Percentiles rank a stretch among this genome's conserved stretches.
These are phyloP conservation scores for Curvularia spicifera DNA, from an alignment of 2,329 filamentous ascomycete genomes.

Conservation along the genomic window DNA sequence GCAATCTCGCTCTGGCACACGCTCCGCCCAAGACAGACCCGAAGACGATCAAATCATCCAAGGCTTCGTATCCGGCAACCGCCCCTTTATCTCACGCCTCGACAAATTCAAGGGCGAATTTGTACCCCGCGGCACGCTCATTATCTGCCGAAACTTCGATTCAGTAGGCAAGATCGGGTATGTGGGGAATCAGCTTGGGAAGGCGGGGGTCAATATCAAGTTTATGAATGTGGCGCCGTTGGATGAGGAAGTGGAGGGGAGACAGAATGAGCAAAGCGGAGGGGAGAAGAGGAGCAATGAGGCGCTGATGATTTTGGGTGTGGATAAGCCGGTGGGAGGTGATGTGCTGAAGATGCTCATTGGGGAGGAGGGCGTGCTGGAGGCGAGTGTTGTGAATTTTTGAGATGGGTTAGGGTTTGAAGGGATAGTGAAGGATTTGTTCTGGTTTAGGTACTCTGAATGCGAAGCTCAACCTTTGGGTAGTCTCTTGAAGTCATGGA, in stretches of 20 bases:
- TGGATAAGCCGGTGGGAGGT: constrained; percentile 68
- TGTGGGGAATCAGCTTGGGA: constrained; percentile 73
- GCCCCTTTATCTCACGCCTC: constrained; percentile 73
- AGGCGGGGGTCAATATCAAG: constrained; percentile 75
- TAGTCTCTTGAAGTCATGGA: not conserved
- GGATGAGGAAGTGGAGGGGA: constrained; percentile 49
- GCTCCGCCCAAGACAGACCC: constrained; percentile 15
- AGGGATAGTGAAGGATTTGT: not conserved
- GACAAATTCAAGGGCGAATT: constrained; percentile 78
- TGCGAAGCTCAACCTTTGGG: constrained; percentile 3
- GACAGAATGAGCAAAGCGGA: constrained; percentile 24
- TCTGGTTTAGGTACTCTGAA: not conserved
- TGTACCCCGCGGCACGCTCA: constrained; percentile 72
- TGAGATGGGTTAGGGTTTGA: constrained; percentile 6
- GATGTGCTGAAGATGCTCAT: constrained; percentile 60
- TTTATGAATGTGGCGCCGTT: constrained; percentile 77
- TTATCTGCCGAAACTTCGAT: constrained; percentile 84
- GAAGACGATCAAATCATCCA: constrained; percentile 62
- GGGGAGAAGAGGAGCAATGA: constrained; percentile 58
- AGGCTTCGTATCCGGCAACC: constrained; percentile 70
- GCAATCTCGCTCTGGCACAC: constrained; percentile 33
- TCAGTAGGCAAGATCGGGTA: constrained; percentile 82
- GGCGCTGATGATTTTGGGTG: constrained; percentile 81
- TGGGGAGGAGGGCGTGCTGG: constrained; percentile 58
- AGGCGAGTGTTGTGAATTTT: constrained; percentile 59